Base-by-base conservation (phyloP, 257 asterid genomes). In the Ilex asprella region DNA sequence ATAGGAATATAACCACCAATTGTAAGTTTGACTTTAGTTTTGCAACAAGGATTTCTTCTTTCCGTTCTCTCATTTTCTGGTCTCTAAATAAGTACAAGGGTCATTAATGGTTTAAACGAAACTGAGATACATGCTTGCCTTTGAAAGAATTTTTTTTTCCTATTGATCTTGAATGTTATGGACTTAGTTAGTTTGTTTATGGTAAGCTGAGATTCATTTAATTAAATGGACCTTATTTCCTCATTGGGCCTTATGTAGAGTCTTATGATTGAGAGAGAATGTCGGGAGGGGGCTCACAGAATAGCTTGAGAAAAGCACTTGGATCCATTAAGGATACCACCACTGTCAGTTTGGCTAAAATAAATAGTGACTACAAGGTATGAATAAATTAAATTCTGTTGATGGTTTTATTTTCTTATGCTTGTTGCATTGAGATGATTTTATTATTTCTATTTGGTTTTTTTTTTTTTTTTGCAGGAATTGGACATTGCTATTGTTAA, bases 311-410 rank as follows among this genome's bases (percentile, higher is more conserved):
- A 72, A 89, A 92, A 82, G 90, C 99, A 13, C 96, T 89, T 47
- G 99, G 97, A 69, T 86, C 99, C 15, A 81, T 92, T 15, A 92
- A 92, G 83, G 99, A 92, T 68, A 80, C 94, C 65, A 92, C 99
- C 53, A 85, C 96, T 66, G 99, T 92, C 70, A 89, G 79, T 80
- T 83, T 92, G 84, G 99, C 99, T 8, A 89, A 92, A 81, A 85
- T 92, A 55, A 92, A 85, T 70, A 92, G 99, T 59, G 91, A 78
- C 66, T 89, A 89, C 84, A 92, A 89, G 99, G 97, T 92, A 80
- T 58, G 50, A 9, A 51, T 49, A 10, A 29, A 2, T 53, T 27
- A 39, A 31, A 35, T 50, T 67, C 39, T 12, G 59, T 44, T 29
- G 31, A 39, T 5, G 13, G 29, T 21, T 7, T 30, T 16, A 51